phyloP scores from a whole-genome alignment of 2,329 filamentous ascomycete genomes.

The Fusarium palustre region DNA sequence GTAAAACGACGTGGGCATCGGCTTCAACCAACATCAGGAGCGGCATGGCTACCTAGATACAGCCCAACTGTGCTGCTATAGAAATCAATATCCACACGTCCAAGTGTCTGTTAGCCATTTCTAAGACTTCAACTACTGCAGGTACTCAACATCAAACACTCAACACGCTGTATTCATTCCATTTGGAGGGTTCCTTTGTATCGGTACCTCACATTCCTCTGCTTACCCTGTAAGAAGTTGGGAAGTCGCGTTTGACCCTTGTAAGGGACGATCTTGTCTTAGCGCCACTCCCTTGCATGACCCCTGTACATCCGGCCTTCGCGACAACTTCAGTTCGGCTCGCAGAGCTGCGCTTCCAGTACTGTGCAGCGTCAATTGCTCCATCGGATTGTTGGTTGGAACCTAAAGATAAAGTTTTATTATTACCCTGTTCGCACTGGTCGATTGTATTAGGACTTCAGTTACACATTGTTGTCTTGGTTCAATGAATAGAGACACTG shows the following conservation, averaged over 20 bases:
- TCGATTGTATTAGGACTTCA: no score
- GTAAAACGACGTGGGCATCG: no score
- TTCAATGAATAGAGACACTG: no score
- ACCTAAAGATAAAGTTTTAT: no score
- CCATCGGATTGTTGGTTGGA: background rate
- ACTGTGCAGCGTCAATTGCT: background rate
- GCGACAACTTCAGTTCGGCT: background rate
- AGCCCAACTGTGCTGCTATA: background rate
- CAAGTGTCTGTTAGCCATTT: background rate
- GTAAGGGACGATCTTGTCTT: constrained; percentile 33
- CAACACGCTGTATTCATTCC: background rate
- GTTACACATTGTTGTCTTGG: no score
- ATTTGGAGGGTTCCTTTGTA: background rate
- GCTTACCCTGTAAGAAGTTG: background rate
- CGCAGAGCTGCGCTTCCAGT: background rate
- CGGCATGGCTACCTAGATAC: no score
- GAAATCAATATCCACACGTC: background rate
- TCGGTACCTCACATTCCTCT: constrained; percentile 23
- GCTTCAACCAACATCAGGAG: no score
- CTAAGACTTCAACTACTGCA: background rate
- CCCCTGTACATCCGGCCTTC: constrained; percentile 8
- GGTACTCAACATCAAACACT: background rate
- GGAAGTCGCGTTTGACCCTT: background rate
- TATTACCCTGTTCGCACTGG: no score
- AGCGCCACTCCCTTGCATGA: constrained; percentile 36